Evolutionary conservation across 2,329 filamentous ascomycete genomes (phyloP).

Genomic region (Fusarium coffeatum): DNA sequence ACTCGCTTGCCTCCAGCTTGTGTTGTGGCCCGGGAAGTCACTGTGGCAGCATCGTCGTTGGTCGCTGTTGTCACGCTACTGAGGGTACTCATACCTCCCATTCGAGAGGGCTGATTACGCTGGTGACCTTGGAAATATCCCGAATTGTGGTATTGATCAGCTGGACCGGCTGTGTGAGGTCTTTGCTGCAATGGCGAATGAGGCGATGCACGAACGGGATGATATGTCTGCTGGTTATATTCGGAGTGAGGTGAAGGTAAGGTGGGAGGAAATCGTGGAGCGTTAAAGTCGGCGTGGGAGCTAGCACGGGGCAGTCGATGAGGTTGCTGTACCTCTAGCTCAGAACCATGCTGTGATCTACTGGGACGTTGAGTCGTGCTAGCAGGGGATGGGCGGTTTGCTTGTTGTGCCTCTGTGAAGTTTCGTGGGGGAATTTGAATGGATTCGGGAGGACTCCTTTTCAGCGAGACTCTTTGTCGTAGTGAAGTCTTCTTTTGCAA

Average conservation of each 20-base stretch:
- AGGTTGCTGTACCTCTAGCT: slow-evolving; percentile 55
- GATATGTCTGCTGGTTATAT: slow-evolving; percentile 64
- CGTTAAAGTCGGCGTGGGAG: slow-evolving; percentile 48
- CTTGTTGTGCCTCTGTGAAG: slow-evolving; percentile 33
- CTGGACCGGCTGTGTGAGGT: slow-evolving; percentile 63
- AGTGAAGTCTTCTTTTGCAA: slow-evolving; percentile 60
- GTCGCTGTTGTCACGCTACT: slow-evolving; percentile 65
- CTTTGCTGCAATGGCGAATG: slow-evolving; percentile 72
- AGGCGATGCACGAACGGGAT: slow-evolving; percentile 70
- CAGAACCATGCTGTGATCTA: slow-evolving; percentile 57
- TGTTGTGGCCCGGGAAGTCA: slow-evolving; percentile 44
- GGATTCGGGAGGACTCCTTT: slow-evolving; percentile 62
- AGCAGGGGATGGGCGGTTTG: slow-evolving; percentile 48
- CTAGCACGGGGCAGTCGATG: slow-evolving; percentile 51
- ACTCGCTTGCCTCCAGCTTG: slow-evolving; percentile 56
- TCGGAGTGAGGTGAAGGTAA: slow-evolving; percentile 53
- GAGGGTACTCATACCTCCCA: slow-evolving; percentile 67
- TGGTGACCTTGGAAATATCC: slow-evolving; percentile 54
- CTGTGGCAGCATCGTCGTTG: slow-evolving; percentile 52
- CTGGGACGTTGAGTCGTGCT: slow-evolving; percentile 50
- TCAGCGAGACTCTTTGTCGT: slow-evolving; percentile 66
- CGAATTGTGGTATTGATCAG: slow-evolving; percentile 47
- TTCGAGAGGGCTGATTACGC: slow-evolving; percentile 64
- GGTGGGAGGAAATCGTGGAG: slow-evolving; percentile 40
- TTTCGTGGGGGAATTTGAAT: slow-evolving; percentile 63